Evolutionary conservation across 2,329 filamentous ascomycete genomes (phyloP).

Genomic region (Emergomyces africanus): DNA sequence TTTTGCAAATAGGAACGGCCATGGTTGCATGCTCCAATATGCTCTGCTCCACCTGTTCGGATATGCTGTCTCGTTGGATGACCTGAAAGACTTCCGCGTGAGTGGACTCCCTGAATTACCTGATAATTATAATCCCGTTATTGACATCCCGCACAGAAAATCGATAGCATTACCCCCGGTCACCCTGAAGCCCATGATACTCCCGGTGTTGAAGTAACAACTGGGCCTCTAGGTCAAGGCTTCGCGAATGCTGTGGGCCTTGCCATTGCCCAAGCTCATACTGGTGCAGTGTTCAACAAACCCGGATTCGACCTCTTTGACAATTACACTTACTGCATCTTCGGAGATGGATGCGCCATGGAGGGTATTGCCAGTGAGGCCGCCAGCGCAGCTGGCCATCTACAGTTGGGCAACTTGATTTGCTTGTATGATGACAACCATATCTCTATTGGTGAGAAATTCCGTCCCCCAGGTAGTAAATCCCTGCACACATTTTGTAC

Average conservation of each 20-base stretch:
- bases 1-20: constrained; percentile 60
- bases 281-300: constrained; percentile 89
- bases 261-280: constrained; percentile 90
- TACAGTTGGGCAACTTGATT: constrained; percentile 97
- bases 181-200: constrained; percentile 97
- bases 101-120: constrained; percentile 26
- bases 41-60: constrained; percentile 93
- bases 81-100: constrained; percentile 94
- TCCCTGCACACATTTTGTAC: not conserved
- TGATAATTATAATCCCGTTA: constrained; percentile 1
- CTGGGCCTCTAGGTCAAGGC: constrained; percentile 93
- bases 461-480: constrained; percentile 31
- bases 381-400: constrained; percentile 81
- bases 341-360: constrained; percentile 97
- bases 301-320: constrained; percentile 79
- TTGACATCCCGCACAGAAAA: constrained; percentile 35
- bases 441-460: constrained; percentile 59
- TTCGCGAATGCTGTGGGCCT: constrained; percentile 96
- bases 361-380: constrained; percentile 95
- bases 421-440: constrained; percentile 98
- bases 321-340: constrained; percentile 96
- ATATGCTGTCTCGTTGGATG: constrained; percentile 74
- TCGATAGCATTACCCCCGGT: constrained; percentile 77
- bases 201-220: constrained; percentile 94
- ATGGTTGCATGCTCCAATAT: constrained; percentile 99